Conservation (phyloP, 2,329 filamentous ascomycete species). For the Arthrobotrys iridis region DNA sequence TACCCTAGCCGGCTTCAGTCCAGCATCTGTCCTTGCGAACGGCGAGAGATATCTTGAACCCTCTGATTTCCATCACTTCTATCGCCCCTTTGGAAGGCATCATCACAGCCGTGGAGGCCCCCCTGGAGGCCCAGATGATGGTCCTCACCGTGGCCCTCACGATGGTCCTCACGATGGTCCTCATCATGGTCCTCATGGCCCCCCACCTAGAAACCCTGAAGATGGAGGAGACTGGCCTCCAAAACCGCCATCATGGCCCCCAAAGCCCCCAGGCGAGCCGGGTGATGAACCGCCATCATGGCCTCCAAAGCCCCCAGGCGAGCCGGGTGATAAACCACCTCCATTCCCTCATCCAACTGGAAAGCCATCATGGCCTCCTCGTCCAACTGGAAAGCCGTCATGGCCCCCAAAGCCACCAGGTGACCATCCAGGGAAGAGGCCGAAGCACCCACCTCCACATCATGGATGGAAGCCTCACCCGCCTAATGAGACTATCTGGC, state of each 20-base stretch:
- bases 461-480: slow-evolving; percentile 10
- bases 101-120: not conserved
- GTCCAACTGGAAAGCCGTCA: not conserved
- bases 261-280: slow-evolving; percentile 2
- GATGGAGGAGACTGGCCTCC: slow-evolving; percentile 20
- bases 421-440: not conserved
- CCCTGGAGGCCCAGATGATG: not conserved
- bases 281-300: not conserved
- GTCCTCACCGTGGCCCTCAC: not conserved
- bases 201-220: not conserved
- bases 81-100: slow-evolving; percentile 16
- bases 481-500: slow-evolving; percentile 77
- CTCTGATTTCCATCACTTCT: slow-evolving; percentile 8
- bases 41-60: not conserved
- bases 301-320: not conserved
- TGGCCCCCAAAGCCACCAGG: slow-evolving; percentile 15
- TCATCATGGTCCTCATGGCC: not conserved
- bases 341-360: not conserved
- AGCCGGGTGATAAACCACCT: slow-evolving; percentile 14
- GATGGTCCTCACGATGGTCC: not conserved
- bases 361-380: not conserved
- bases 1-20: slow-evolving; percentile 10
- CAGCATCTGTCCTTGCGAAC: not conserved
- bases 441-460: slow-evolving; percentile 17
- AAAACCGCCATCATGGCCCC: slow-evolving; percentile 13